Evolutionary conservation across 139 green algal species (phyloP), one percentile per base, ranked within the genome.

Genomic region (Astrephomene gubernaculifera): DNA sequence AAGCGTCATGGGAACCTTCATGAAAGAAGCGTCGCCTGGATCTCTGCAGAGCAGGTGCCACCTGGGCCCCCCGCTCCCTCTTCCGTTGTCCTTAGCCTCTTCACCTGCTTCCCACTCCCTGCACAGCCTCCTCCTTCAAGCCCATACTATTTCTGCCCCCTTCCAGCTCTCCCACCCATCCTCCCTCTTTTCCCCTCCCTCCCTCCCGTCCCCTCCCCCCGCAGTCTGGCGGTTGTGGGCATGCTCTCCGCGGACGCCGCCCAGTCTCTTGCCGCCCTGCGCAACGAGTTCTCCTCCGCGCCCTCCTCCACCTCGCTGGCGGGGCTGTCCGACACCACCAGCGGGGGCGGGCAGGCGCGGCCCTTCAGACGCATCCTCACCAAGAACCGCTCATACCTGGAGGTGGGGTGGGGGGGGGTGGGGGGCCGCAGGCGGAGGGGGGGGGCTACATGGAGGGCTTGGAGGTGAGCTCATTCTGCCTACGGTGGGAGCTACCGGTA

Each of bases 301-400:
- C 25, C 64, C 35, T 71, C 33, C 29, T 45, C 64, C 10, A 9
- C 64, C 10, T 79, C n/a, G n/a, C n/a, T n/a, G n/a, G n/a, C n/a
- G n/a, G n/a, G n/a, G n/a, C n/a, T n/a, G n/a, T n/a, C n/a, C n/a
- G n/a, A n/a, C n/a, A n/a, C n/a, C n/a, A n/a, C 8, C 14, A 65
- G 44, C 71, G 12, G 41, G 22, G 19, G 12, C 60, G 67, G 61
- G 33, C 44, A 38, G 10, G 38, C 60, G 24, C 33, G 44, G 64
- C 63, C 63, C 14, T 76, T 85, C 33, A 43, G 44, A 1, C 63
- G 79, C 35, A 60, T 85, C 45, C 44, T 85, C 7, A 85, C 79
- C 4, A 85, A 76, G 44, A 85, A 85, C 64, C 43, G 79, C 33
- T 67, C 60, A 21, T 85, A 85, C 79, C 67, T 85, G 36, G 79